Evolutionary conservation across 371 early-diverging fungal species (phyloP), one percentile per base, ranked within the genome.

Genomic region (Lichtheimia ornata): DNA sequence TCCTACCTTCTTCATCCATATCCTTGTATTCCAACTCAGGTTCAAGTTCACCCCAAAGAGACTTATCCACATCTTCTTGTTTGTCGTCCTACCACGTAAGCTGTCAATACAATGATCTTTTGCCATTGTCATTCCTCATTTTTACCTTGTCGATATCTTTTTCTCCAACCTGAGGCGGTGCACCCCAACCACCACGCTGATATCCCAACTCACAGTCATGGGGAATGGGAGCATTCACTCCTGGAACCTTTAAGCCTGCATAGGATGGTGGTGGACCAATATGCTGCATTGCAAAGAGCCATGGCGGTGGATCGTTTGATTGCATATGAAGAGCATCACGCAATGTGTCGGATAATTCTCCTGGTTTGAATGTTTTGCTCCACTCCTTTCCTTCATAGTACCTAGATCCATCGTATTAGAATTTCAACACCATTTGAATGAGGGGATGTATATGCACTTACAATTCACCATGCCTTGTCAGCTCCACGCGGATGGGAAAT

Each of bases 261-360:
- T 97, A 97, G 49, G 84, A 80, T 3, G 96, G 96, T 43, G 97
- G 97, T n/a, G 93, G 95, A 4, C 97, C 97, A 65, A 91, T 86
- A 27, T 93, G 84, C 75, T 97, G 97, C 97, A 96, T 96, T 66
- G 90, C 92, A 69, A 93, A 84, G n/a, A 97, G 78, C 95, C 95
- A 97, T 22, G 97, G 96, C n/a, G 95, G 94, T n/a, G 97, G 96
- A n/a, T 14, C 27, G 12, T 51, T 45, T 1, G 82, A 80, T 15
- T 92, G 90, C 57, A 97, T 94, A 50, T 81, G 86, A 24, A 94
- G 79, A 1, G 95, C 97, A 4, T 77, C 79, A 40, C 79, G 85
- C 28, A 97, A 73, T 20, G 89, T 89, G 35, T 90, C 88, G 24
- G 88, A 89, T 25, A 96, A 71, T 11, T 82, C 63, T 5, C 97